phyloP scores from a whole-genome alignment of 129 eudicot genomes.

The Artemisia argyi region DNA sequence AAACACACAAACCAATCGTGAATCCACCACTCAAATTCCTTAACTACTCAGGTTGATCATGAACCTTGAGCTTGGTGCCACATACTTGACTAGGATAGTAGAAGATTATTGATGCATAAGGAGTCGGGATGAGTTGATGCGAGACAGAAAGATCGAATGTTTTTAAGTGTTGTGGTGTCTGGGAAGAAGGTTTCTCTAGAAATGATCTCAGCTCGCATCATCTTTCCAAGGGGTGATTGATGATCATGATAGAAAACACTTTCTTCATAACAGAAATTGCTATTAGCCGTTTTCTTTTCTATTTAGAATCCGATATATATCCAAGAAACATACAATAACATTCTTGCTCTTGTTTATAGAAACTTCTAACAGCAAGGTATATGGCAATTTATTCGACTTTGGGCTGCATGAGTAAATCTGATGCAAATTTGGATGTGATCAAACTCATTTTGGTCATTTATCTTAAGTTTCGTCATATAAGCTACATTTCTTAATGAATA shows the following conservation, averaged over 20 bases:
- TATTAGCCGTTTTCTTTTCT: background rate
- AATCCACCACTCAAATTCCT: slow-evolving; percentile 38
- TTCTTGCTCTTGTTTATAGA: background rate
- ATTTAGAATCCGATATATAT: background rate
- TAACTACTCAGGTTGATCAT: background rate
- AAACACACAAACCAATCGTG: slow-evolving; percentile 33
- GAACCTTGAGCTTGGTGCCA: too few relatives aligned
- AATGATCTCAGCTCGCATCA: background rate
- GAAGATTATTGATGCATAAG: background rate
- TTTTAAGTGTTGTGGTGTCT: background rate
- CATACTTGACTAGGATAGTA: background rate
- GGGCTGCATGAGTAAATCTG: background rate
- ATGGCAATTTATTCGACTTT: too few relatives aligned
- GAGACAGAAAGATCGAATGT: background rate
- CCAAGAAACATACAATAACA: background rate
- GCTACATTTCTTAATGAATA: background rate
- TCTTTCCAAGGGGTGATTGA: too few relatives aligned
- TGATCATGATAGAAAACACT: too few relatives aligned
- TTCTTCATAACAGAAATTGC: too few relatives aligned
- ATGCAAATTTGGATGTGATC: background rate
- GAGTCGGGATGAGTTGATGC: background rate
- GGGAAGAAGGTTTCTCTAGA: slow-evolving; percentile 1
- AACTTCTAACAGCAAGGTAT: too few relatives aligned
- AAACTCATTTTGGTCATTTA: background rate
- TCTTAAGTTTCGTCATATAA: background rate